Conservation (phyloP, 768 basidiomycete species). For the Pholiota molesta region DNA sequence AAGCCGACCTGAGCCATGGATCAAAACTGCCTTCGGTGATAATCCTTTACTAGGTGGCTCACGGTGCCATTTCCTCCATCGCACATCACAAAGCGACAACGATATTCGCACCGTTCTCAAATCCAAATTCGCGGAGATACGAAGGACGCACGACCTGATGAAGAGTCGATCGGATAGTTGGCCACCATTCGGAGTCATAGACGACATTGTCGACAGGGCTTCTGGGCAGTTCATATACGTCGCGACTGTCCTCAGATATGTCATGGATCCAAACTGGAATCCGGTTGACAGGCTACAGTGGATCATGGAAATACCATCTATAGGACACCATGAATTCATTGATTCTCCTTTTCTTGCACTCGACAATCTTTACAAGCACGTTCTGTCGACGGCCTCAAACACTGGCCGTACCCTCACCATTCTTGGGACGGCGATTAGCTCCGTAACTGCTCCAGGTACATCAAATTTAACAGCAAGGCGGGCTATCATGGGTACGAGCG, state of each 20-base stretch:
- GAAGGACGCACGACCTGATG: not conserved
- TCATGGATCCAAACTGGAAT: not conserved
- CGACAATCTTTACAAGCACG: not conserved
- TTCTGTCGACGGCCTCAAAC: not conserved
- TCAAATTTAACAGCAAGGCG: too few species aligned
- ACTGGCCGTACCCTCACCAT: not conserved
- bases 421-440: not conserved
- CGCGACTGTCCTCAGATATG: constrained; percentile 18
- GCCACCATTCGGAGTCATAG: constrained; percentile 4
- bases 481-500: too few species aligned
- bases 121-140: constrained; percentile 8
- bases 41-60: not conserved
- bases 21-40: constrained; percentile 4
- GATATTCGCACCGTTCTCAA: constrained; percentile 14
- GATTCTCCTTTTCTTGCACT: not conserved
- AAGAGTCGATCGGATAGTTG: constrained; percentile 1
- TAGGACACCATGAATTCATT: not conserved
- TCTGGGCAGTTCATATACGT: constrained; percentile 27
- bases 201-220: constrained; percentile 10
- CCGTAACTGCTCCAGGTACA: too few species aligned
- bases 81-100: constrained; percentile 7
- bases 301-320: not conserved
- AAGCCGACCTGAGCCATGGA: constrained; percentile 21
- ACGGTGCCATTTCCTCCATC: not conserved
- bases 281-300: not conserved